phyloP scores from a whole-genome alignment of 2,329 filamentous ascomycete species.

The Trichoderma hamatum region DNA sequence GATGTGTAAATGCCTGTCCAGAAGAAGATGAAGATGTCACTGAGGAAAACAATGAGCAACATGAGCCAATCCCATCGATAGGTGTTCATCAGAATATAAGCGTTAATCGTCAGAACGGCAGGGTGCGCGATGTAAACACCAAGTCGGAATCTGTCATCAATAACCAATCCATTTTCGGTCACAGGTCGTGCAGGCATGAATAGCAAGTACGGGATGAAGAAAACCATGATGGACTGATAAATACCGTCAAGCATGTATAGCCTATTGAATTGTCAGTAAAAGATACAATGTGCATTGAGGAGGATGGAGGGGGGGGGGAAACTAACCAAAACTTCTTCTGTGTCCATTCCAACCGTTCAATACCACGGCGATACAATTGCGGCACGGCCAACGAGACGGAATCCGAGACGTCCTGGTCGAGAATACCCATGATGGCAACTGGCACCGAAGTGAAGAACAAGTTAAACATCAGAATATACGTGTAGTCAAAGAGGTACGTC shows the following conservation, averaged over 20 bases:
- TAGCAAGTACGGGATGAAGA: conserved; percentile 87
- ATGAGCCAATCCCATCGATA: conserved; percentile 99
- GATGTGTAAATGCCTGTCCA: conserved; percentile 88
- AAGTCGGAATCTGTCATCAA: conserved; percentile 80
- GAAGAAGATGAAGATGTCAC: conserved; percentile 86
- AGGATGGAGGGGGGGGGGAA: neutral
- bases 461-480: conserved; percentile 96
- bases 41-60: conserved; percentile 77
- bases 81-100: conserved; percentile 93
- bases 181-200: conserved; percentile 71
- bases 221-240: conserved; percentile 92
- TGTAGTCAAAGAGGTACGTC: conserved; percentile 96
- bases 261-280: conserved; percentile 50
- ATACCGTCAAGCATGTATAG: conserved; percentile 92
- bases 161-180: conserved; percentile 70
- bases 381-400: conserved; percentile 91
- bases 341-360: conserved; percentile 96
- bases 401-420: conserved; percentile 96
- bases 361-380: conserved; percentile 91
- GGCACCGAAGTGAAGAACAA: conserved; percentile 94
- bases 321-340: conserved; percentile 92
- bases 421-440: conserved; percentile 91
- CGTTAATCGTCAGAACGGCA: conserved; percentile 85
- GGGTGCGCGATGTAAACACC: conserved; percentile 86
- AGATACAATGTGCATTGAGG: conserved; percentile 23